Evolutionary conservation across 208 protist species (phyloP).

Genomic region (Leishmania aethiopica): DNA sequence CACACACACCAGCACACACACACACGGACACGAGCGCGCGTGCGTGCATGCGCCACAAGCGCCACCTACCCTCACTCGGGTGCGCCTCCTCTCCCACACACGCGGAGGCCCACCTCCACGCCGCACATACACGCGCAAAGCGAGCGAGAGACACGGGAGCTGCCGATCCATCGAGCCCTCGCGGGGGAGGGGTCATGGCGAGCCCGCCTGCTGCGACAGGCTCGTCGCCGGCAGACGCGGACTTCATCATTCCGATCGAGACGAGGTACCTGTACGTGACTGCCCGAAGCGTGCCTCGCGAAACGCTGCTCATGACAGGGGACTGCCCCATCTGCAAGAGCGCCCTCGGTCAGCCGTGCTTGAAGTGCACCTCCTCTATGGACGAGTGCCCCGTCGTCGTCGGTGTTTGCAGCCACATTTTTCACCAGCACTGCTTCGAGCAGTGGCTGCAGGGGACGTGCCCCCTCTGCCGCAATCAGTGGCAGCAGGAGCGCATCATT

Average conservation of each 20-base stretch:
- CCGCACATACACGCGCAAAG: background rate
- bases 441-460: constrained; percentile 42
- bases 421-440: constrained; percentile 55
- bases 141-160: background rate
- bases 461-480: constrained; percentile 24
- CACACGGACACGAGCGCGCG: background rate
- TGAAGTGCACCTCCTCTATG: constrained; percentile 26
- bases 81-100: background rate
- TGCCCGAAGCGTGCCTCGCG: constrained; percentile 22
- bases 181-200: background rate
- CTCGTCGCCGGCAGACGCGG: background rate
- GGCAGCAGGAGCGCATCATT: constrained; percentile 17
- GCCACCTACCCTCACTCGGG: background rate
- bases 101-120: background rate
- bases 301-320: constrained; percentile 27
- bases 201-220: background rate
- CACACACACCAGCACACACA: background rate
- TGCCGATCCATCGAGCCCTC: background rate
- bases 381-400: constrained; percentile 35
- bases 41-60: background rate
- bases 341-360: constrained; percentile 21
- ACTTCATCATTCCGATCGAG: constrained; percentile 37
- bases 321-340: constrained; percentile 37
- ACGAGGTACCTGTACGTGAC: constrained; percentile 39
- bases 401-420: constrained; percentile 48